Conservation (phyloP, 306 rosid species). For the Glycine tomentella region DNA sequence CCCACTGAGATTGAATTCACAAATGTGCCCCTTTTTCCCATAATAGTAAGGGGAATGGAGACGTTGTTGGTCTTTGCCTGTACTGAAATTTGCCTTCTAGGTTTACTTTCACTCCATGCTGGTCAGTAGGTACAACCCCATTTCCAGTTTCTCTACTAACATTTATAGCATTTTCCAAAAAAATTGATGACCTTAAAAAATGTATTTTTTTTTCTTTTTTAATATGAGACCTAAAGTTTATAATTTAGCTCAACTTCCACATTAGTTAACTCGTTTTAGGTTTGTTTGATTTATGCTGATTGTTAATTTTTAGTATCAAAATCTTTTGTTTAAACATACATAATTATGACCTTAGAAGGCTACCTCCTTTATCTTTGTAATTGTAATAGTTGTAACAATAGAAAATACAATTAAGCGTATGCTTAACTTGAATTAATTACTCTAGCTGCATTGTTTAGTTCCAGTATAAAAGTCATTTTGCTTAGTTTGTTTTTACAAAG, state of each 20-base stretch:
- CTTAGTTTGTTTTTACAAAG: no score
- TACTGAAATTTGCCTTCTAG: neutral
- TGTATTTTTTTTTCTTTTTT: no score
- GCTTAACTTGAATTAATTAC: neutral
- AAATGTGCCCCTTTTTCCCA: neutral
- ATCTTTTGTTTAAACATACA: neutral
- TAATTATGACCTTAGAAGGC: no score
- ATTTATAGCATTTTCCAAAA: neutral
- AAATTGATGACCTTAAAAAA: no score
- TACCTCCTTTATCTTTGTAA: no score
- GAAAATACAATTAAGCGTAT: neutral
- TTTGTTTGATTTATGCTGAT: neutral
- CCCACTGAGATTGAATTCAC: neutral
- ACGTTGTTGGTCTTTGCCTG: no score
- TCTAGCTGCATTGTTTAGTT: neutral
- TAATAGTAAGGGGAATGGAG: no score
- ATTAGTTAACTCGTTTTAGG: no score
- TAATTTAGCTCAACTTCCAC: no score
- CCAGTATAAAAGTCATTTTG: no score
- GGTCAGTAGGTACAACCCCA: constrained; percentile 15
- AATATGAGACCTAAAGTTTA: no score
- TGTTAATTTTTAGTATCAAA: neutral
- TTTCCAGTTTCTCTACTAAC: neutral
- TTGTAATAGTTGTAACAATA: no score
- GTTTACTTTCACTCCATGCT: constrained; percentile 1